Conservation (phyloP, 2,329 filamentous ascomycete genomes). For the Cadophora sp. region DNA sequence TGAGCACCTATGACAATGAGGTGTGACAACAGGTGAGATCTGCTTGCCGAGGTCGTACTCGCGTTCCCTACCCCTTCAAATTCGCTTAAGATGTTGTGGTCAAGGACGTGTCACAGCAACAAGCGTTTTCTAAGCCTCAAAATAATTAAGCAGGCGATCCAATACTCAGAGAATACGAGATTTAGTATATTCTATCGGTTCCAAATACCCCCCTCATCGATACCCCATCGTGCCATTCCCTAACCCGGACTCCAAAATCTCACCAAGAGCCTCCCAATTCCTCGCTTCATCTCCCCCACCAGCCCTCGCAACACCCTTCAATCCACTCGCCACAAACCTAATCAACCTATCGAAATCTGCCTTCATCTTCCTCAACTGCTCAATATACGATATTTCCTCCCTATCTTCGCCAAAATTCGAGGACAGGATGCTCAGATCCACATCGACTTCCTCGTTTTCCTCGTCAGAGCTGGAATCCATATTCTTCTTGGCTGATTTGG, state of each 20-base stretch:
- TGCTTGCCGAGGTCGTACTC: neutral
- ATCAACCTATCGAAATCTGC: slow-evolving; percentile 69
- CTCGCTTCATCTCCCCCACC: slow-evolving; percentile 62
- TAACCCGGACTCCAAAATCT: slow-evolving; percentile 70
- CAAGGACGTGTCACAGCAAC: neutral
- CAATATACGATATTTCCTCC: slow-evolving; percentile 52
- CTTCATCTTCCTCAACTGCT: slow-evolving; percentile 63
- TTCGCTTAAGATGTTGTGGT: neutral
- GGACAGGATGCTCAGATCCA: slow-evolving; percentile 48
- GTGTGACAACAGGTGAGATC: slow-evolving; percentile 1
- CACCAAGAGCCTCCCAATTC: slow-evolving; percentile 82
- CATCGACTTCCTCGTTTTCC: slow-evolving; percentile 46
- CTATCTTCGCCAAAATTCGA: slow-evolving; percentile 40
- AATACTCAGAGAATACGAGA: no score
- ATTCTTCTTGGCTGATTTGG: slow-evolving; percentile 40
- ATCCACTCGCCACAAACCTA: slow-evolving; percentile 73
- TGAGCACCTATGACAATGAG: neutral
- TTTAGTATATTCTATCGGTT: no score
- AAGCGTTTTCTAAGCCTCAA: no score
- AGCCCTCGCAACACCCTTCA: slow-evolving; percentile 78
- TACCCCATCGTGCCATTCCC: slow-evolving; percentile 25
- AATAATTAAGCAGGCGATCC: no score
- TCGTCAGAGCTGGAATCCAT: slow-evolving; percentile 48
- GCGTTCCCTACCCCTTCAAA: neutral
- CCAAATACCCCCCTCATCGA: neutral